A percentile compares a stretch with the other conserved stretches of the same genome.
Evolutionary conservation across 164 flowering plant species (phyloP).

Genomic region (Annona squamosa): DNA sequence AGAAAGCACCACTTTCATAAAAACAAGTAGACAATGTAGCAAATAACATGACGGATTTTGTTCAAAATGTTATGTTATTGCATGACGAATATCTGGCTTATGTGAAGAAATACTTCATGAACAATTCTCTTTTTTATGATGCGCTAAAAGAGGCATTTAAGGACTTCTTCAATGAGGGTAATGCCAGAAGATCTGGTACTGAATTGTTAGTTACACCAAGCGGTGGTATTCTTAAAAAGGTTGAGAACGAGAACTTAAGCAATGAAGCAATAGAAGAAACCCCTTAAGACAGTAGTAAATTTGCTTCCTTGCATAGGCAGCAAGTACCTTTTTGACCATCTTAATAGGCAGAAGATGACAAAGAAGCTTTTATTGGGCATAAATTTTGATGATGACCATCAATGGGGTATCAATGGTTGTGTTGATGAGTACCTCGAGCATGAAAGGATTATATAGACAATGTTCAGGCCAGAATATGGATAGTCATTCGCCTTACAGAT

Average conservation of each 20-base stretch:
- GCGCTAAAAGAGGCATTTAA: constrained; percentile 95
- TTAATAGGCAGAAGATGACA: constrained; percentile 92
- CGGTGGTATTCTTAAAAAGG: constrained; percentile 88
- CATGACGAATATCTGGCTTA: constrained; percentile 87
- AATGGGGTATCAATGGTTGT: too few species aligned
- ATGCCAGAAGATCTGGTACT: constrained; percentile 83
- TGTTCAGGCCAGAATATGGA: constrained; percentile 87
- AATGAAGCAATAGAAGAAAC: constrained; percentile 94
- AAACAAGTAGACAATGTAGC: constrained; percentile 96
- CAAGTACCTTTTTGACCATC: constrained; percentile 89
- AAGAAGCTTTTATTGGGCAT: constrained; percentile 78
- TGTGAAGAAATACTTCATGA: constrained; percentile 66
- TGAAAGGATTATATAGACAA: constrained; percentile 78
- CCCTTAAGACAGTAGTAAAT: constrained; percentile 86
- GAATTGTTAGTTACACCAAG: constrained; percentile 86
- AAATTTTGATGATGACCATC: constrained; percentile 78
- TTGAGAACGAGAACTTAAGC: constrained; percentile 88
- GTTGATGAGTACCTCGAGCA: constrained; percentile 17
- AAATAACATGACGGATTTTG: constrained; percentile 82
- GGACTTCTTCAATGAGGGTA: constrained; percentile 86
- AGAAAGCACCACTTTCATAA: constrained; percentile 86
- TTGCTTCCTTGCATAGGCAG: constrained; percentile 87
- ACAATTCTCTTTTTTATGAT: constrained; percentile 89
- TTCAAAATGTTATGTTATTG: constrained; percentile 77
- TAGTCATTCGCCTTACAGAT: constrained; percentile 94